Evolutionary conservation across 306 rosid species (phyloP).

Genomic region (Calophaca sinica): DNA sequence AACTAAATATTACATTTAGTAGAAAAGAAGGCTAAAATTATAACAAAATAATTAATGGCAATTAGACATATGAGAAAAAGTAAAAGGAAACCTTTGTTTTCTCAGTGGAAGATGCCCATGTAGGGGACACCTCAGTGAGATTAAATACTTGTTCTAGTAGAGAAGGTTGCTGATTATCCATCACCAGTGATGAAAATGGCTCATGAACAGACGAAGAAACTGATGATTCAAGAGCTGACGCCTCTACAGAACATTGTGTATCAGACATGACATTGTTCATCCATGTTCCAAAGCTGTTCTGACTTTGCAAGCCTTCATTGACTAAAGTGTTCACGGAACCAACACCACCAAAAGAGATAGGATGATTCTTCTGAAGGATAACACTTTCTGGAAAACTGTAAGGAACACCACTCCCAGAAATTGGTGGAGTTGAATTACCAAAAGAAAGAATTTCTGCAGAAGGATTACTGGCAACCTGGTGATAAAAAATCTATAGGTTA

Average conservation of each 20-base stretch:
- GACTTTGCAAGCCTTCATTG: constrained; percentile 69
- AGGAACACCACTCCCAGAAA: constrained; percentile 45
- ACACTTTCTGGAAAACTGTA: constrained; percentile 51
- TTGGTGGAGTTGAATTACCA: constrained; percentile 51
- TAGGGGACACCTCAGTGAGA: constrained; percentile 82
- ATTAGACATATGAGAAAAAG: constrained; percentile 27
- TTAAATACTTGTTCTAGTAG: constrained; percentile 71
- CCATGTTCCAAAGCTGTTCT: constrained; percentile 93
- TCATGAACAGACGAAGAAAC: constrained; percentile 55
- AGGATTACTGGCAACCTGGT: constrained; percentile 60
- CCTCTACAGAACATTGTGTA: constrained; percentile 56
- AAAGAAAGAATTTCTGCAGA: constrained; percentile 57
- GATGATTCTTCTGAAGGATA: constrained; percentile 49
- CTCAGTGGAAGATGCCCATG: constrained; percentile 87
- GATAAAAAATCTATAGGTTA: constrained; percentile 41
- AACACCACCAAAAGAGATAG: constrained; percentile 45
- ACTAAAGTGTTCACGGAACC: constrained; percentile 54
- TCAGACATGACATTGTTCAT: constrained; percentile 58
- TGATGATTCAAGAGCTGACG: constrained; percentile 58
- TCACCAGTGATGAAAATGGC: constrained; percentile 52
- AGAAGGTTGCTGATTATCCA: constrained; percentile 59
- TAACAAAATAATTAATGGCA: constrained; percentile 32
- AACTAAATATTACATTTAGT: constrained; percentile 29
- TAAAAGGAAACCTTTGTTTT: constrained; percentile 81
- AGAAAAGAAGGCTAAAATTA: constrained; percentile 1